Evolutionary conservation across 2,329 filamentous ascomycete species (phyloP).

Genomic region (Monosporascus sp.): DNA sequence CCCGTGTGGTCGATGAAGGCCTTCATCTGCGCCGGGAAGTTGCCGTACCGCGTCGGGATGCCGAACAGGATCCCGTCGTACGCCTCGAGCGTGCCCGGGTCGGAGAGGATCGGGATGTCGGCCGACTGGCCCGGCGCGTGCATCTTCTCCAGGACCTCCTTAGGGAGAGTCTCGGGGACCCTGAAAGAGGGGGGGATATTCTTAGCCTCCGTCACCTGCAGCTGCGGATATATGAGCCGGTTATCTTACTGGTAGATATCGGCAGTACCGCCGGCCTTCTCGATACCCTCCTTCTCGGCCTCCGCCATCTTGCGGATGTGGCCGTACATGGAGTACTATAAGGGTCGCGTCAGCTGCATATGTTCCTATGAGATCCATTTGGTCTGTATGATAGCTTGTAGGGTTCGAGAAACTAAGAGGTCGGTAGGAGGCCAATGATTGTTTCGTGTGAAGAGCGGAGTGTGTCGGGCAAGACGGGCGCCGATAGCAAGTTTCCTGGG

Average conservation of each 20-base stretch:
- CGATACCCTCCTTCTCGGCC: constrained; percentile 85
- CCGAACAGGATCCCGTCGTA: constrained; percentile 92
- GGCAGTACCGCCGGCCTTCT: constrained; percentile 75
- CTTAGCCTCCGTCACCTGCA: background rate
- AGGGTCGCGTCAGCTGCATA: constrained; percentile 3
- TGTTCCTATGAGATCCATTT: constrained; percentile 6
- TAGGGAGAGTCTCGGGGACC: constrained; percentile 77
- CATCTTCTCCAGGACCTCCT: constrained; percentile 87
- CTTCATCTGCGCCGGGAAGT: constrained; percentile 97
- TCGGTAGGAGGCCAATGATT: no score
- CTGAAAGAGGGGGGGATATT: constrained; percentile 30
- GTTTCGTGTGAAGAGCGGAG: no score
- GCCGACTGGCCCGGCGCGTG: constrained; percentile 72
- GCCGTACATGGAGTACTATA: constrained; percentile 88
- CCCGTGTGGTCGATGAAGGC: constrained; percentile 88
- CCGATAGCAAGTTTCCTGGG: no score
- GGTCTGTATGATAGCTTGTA: constrained; percentile 3
- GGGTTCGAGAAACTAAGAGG: background rate
- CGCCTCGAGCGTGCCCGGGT: constrained; percentile 54
- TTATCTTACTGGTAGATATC: constrained; percentile 71
- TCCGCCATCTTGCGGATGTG: constrained; percentile 81
- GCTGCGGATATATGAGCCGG: no score
- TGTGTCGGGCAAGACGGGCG: no score
- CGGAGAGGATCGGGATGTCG: constrained; percentile 58
- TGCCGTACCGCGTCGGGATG: constrained; percentile 93